Evolutionary conservation across 192 early-diverging fungal species (phyloP).

Genomic region (Phycomyces nitens): DNA sequence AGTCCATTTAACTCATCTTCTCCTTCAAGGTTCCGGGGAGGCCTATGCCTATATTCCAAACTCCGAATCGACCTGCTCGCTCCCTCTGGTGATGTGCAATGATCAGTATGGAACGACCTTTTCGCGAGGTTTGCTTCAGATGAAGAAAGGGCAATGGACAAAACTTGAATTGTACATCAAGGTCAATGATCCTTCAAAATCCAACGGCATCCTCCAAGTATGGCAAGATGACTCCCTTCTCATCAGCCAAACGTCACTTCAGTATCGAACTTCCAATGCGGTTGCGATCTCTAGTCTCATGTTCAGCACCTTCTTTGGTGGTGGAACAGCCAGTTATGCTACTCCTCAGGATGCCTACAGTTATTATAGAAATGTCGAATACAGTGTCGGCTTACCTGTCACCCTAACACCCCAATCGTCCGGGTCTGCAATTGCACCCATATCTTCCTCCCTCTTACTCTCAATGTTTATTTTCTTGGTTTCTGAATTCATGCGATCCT

Average conservation of each 20-base stretch:
- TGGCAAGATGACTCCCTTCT: conserved; percentile 34
- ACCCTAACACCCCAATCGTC: not conserved
- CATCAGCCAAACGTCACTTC: conserved; percentile 28
- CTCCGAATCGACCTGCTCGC: conserved; percentile 30
- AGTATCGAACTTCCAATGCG: conserved; percentile 36
- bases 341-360: conserved; percentile 31
- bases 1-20: not conserved
- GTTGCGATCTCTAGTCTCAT: conserved; percentile 40
- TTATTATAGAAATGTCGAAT: conserved; percentile 37
- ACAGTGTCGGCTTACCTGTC: conserved; percentile 37
- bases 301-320: conserved; percentile 52
- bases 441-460: too few species aligned
- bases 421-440: not conserved
- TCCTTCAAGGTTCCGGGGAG: conserved; percentile 6
- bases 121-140: conserved; percentile 40
- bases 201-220: conserved; percentile 34
- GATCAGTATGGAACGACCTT: conserved; percentile 45
- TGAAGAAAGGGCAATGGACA: conserved; percentile 32
- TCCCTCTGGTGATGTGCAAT: conserved; percentile 35
- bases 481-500: too few species aligned
- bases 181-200: conserved; percentile 31
- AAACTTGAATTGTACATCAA: conserved; percentile 38
- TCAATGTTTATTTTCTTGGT: too few species aligned
- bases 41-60: conserved; percentile 45
- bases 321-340: conserved; percentile 32